phyloP scores from a whole-genome alignment of 257 asterid genomes.

The Knoxia roxburghii region DNA sequence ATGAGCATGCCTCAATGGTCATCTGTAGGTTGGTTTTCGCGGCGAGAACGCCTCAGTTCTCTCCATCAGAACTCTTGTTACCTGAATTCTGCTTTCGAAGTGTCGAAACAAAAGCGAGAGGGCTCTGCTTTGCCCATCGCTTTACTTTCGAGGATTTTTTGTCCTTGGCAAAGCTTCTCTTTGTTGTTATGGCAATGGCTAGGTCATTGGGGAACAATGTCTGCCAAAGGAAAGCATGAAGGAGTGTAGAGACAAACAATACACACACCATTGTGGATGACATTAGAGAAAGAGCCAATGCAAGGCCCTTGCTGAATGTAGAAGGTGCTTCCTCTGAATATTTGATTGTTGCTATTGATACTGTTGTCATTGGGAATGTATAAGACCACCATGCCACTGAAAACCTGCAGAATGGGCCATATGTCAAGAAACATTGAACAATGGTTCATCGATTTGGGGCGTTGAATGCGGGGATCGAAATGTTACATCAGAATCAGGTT shows the following conservation, averaged over 20 bases:
- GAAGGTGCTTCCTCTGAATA: conserved; percentile 77
- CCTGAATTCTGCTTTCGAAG: conserved; percentile 40
- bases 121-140: conserved; percentile 69
- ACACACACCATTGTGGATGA: conserved; percentile 73
- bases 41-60: conserved; percentile 19
- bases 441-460: neutral
- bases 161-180: conserved; percentile 41
- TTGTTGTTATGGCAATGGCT: conserved; percentile 84
- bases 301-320: conserved; percentile 49
- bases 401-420: conserved; percentile 42
- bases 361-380: conserved; percentile 95
- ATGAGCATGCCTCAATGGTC: neutral
- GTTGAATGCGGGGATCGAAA: neutral
- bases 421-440: conserved; percentile 12
- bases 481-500: no score
- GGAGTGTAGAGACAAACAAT: conserved; percentile 63
- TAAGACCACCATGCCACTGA: conserved; percentile 99
- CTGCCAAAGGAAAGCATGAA: conserved; percentile 73
- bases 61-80: conserved; percentile 32
- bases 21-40: neutral
- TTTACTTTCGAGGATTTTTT: conserved; percentile 52
- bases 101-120: conserved; percentile 43
- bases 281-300: conserved; percentile 60
- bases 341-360: conserved; percentile 79
- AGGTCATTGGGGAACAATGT: conserved; percentile 87